Evolutionary conservation across 768 basidiomycete genomes (phyloP).

Genomic region (Cyclocybe aegerita): DNA sequence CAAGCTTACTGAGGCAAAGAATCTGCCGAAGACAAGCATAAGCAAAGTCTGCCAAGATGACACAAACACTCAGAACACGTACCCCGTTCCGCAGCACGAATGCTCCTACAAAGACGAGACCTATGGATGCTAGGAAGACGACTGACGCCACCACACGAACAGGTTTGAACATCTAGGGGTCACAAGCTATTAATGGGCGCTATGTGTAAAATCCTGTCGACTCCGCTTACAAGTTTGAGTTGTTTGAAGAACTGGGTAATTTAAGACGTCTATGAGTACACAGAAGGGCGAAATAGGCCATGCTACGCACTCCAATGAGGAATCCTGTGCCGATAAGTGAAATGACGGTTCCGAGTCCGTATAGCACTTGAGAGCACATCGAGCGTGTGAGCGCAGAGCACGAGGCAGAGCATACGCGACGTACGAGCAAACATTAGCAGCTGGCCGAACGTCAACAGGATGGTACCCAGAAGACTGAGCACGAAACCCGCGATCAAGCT

Average conservation of each 20-base stretch:
- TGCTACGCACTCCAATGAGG: conserved; percentile 73
- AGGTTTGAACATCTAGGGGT: conserved; percentile 87
- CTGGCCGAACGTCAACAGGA: conserved; percentile 73
- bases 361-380: conserved; percentile 57
- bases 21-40: conserved; percentile 36
- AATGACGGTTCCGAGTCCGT: conserved; percentile 77
- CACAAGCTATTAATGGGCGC: background rate
- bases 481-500: conserved; percentile 78
- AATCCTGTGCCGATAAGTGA: conserved; percentile 89
- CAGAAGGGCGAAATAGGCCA: background rate
- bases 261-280: background rate
- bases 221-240: conserved; percentile 63
- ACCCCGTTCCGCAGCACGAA: conserved; percentile 75
- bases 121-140: conserved; percentile 76
- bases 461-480: conserved; percentile 75
- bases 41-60: background rate
- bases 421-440: conserved; percentile 72
- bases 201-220: background rate
- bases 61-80: conserved; percentile 22
- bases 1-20: conserved; percentile 61
- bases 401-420: conserved; percentile 24
- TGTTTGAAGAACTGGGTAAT: conserved; percentile 71
- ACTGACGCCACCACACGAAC: conserved; percentile 82
- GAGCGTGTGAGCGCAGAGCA: conserved; percentile 3
- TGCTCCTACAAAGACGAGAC: conserved; percentile 81